A percentile compares a stretch with the other conserved stretches of the same genome.
These are phyloP conservation scores for Oldenlandia corymbosa DNA, from an alignment of 257 asterid genomes.

Conservation along the genomic window DNA sequence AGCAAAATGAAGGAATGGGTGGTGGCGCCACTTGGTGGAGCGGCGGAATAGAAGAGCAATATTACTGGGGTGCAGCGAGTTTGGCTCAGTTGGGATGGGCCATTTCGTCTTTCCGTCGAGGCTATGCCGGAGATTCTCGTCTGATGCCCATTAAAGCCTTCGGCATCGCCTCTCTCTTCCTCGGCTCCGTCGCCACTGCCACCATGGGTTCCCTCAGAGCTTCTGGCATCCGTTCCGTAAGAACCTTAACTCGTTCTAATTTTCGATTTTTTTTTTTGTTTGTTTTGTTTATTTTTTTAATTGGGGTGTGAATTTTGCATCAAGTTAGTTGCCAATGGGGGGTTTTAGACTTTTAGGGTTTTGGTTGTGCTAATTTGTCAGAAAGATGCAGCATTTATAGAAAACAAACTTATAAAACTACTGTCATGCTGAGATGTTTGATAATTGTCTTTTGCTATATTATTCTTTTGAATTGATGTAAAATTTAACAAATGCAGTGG, in stretches of 20 bases:
- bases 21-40: neutral
- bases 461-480: neutral
- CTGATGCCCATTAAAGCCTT: constrained; percentile 10
- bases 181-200: constrained; percentile 5
- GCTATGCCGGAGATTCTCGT: constrained; percentile 11
- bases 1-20: neutral
- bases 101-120: constrained; percentile 6
- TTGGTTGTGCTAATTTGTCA: neutral
- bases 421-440: neutral
- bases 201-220: constrained; percentile 9
- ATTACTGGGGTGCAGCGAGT: constrained; percentile 2
- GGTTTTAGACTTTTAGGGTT: neutral
- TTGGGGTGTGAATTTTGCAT: neutral
- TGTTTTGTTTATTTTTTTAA: neutral
- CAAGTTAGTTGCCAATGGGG: neutral
- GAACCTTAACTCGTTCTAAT: neutral
- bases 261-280: too few species aligned
- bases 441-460: neutral
- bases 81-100: neutral
- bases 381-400: neutral
- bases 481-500: too few species aligned
- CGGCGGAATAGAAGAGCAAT: neutral
- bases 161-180: constrained; percentile 12
- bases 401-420: too few species aligned
- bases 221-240: constrained; percentile 8